Conservation (phyloP, 768 basidiomycete genomes). For the Auricularia sp. region DNA sequence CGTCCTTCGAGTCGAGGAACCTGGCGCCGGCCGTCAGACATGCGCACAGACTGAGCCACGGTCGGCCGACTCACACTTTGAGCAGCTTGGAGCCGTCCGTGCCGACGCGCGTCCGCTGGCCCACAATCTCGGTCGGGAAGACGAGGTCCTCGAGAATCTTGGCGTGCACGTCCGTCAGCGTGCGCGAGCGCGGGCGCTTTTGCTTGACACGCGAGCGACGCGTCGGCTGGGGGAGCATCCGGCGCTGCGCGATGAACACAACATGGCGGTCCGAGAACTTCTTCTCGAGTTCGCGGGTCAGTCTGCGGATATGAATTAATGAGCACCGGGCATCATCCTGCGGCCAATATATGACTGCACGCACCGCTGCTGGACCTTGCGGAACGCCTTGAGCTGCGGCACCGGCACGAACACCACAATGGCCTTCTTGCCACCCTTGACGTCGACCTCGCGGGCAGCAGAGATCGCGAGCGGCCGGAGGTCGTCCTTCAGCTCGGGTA, state of each 20-base stretch:
- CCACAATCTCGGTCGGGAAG: conserved; percentile 97
- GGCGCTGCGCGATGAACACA: conserved; percentile 96
- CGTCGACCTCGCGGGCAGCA: conserved; percentile 96
- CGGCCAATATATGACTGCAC: conserved; percentile 12
- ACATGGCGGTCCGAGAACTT: conserved; percentile 99
- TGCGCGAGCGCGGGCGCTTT: conserved; percentile 94
- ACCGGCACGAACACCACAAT: conserved; percentile 98
- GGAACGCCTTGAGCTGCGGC: conserved; percentile 96
- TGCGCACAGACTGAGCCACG: background rate
- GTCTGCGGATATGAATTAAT: conserved; percentile 36
- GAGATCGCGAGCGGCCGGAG: conserved; percentile 94
- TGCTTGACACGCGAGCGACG: conserved; percentile 87
- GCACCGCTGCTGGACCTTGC: conserved; percentile 92
- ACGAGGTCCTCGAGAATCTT: conserved; percentile 98
- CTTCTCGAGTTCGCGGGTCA: conserved; percentile 98
- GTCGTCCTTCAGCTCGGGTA: conserved; percentile 95
- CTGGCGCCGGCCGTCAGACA: conserved; percentile 30
- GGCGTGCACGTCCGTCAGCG: conserved; percentile 95
- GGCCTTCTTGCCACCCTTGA: conserved; percentile 98
- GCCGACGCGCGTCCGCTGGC: conserved; percentile 90
- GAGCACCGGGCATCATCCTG: background rate
- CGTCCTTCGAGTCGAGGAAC: conserved; percentile 95
- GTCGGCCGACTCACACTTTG: conserved; percentile 61
- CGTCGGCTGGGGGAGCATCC: conserved; percentile 95
- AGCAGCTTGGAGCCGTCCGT: conserved; percentile 92